Evolutionary conservation across 2,329 filamentous ascomycete genomes (phyloP).

Genomic region (Aspergillus japonicus): DNA sequence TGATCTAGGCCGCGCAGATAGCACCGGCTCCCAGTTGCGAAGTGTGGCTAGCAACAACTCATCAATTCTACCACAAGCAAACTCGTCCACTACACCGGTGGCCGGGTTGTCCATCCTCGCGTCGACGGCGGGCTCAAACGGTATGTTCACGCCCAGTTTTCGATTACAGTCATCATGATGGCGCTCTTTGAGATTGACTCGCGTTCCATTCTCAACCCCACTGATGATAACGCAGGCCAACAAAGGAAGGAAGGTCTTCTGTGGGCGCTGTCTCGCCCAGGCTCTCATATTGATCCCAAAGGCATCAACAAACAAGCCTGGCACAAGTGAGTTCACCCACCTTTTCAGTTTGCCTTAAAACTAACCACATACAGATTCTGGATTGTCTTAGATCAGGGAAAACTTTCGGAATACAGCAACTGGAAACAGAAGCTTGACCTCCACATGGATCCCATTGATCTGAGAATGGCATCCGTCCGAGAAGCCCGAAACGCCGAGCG

Average conservation of each 20-base stretch:
- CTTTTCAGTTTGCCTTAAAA: not conserved
- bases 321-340: constrained; percentile 74
- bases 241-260: constrained; percentile 90
- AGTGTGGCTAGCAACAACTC: constrained; percentile 50
- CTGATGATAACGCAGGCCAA: constrained; percentile 57
- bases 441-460: constrained; percentile 96
- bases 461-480: constrained; percentile 93
- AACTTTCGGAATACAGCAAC: constrained; percentile 96
- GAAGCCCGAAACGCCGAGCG: constrained; percentile 93
- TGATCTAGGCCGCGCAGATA: constrained; percentile 71
- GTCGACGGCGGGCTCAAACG: constrained; percentile 24
- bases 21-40: constrained; percentile 67
- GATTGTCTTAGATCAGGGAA: constrained; percentile 96
- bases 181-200: not conserved
- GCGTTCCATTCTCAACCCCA: constrained; percentile 22
- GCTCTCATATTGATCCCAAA: constrained; percentile 91
- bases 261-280: constrained; percentile 90
- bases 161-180: not conserved
- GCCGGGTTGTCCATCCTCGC: constrained; percentile 22
- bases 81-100: constrained; percentile 15
- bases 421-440: constrained; percentile 97
- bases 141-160: constrained; percentile 8
- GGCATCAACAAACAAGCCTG: constrained; percentile 95
- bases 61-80: constrained; percentile 41
- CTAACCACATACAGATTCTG: constrained; percentile 68